Base-by-base conservation (phyloP, 1,284 basidiomycete genomes). In the Caloboletus inedulis region DNA sequence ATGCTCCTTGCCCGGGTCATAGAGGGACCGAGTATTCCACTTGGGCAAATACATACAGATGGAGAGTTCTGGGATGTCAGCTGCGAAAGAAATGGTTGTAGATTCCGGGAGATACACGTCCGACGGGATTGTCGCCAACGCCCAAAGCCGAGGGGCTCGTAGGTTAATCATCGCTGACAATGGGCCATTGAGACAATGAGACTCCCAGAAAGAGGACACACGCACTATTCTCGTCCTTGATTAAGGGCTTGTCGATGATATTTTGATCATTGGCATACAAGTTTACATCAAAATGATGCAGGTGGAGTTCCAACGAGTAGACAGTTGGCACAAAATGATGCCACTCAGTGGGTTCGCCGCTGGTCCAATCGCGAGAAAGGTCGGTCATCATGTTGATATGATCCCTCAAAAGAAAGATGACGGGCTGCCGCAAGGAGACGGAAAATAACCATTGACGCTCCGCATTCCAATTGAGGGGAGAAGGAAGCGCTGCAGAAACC, bases 181-280 rank as follows among this genome's bases (percentile, higher is more conserved):
- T 35, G 16, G 7, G 41, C 21, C 42, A 58, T 37, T 33, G 13
- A 52, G 53, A 48, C n/a, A 39, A 41, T 55, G 21, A 56, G 48
- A 33, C 53, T 7, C 49, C 34, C 13, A 51, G 25, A 19, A 49
- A 39, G n/a, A 49, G 12, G 7, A 51, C 46, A 4, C 27, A 57
- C 69, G 27, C 46, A 59, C 93, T 85, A 68, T 97, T 97, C 58
- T 90, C 86, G 18, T 92, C 87, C 49, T 74, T 75, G 45, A 85
- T 76, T 27, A 86, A 72, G 1, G 93, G 92, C 57, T 87, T 89
- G 73, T 95, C 92, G 52, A 98, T 90, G 64, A 98, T 92, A 66
- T 98, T 97, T 64, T 94, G 91, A 68, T 98, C 94, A 64, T 97
- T 98, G 54, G 89, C 83, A 65, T 90, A 94, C n/a, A 91, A 69